Evolutionary conservation across 148 eudicot species (phyloP).

Genomic region (Silene conica): DNA sequence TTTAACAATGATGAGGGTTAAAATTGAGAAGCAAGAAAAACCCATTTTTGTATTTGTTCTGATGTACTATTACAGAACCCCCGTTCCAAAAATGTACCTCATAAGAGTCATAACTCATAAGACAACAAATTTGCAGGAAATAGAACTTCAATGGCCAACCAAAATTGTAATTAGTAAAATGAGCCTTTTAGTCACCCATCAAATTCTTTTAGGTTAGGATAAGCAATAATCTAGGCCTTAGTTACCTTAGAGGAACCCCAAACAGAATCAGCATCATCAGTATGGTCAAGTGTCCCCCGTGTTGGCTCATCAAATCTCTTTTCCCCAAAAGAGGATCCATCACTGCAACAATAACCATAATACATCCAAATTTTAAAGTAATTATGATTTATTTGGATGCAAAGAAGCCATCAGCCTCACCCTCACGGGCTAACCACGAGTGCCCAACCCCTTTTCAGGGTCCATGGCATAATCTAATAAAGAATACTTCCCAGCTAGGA

Average conservation of each 20-base stretch:
- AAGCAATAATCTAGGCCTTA: neutral
- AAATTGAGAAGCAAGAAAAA: neutral
- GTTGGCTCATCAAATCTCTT: conserved; percentile 61
- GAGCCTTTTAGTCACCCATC: neutral
- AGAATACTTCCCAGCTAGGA: neutral
- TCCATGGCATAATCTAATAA: too few relatives aligned
- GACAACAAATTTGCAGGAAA: conserved; percentile 13
- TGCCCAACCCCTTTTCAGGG: too few relatives aligned
- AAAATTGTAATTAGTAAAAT: neutral
- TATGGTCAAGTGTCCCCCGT: conserved; percentile 58
- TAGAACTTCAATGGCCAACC: neutral
- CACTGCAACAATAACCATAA: conserved; percentile 39
- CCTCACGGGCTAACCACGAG: too few relatives aligned
- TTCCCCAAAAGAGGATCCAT: conserved; percentile 53
- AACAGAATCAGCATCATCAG: conserved; percentile 52
- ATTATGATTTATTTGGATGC: neutral
- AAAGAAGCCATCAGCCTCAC: too few relatives aligned
- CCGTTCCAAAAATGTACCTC: neutral
- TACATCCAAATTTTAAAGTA: too few relatives aligned
- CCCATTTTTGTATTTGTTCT: neutral
- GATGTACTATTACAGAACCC: neutral
- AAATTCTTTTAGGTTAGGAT: neutral
- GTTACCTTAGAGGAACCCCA: conserved; percentile 66
- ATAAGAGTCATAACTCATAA: neutral
- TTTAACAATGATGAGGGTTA: neutral